phyloP scores from a whole-genome alignment of 192 early-diverging fungal species.

The Coemansia sp. region DNA sequence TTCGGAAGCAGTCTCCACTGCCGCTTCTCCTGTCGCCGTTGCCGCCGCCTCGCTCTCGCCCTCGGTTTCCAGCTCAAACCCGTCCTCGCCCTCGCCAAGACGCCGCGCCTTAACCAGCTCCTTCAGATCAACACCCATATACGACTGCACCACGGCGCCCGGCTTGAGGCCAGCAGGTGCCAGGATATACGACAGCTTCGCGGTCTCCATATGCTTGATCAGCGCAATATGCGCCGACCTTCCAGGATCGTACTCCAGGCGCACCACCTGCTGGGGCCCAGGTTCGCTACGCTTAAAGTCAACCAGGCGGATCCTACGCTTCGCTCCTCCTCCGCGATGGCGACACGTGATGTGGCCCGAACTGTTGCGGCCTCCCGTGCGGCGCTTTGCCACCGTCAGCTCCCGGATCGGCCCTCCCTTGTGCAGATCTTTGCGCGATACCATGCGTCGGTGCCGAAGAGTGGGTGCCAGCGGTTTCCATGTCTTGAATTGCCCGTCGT shows the following conservation, averaged over 20 bases:
- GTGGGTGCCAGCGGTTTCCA: conserved; percentile 89
- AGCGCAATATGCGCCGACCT: conserved; percentile 84
- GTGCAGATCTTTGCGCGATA: conserved; percentile 82
- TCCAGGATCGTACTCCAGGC: conserved; percentile 96
- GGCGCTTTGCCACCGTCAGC: conserved; percentile 79
- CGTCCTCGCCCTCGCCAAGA: conserved; percentile 7
- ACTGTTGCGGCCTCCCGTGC: conserved; percentile 85
- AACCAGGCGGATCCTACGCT: conserved; percentile 79
- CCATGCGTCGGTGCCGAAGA: conserved; percentile 78
- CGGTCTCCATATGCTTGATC: conserved; percentile 74
- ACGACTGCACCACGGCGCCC: conserved; percentile 71
- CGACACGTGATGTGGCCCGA: conserved; percentile 88
- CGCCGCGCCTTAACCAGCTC: neutral
- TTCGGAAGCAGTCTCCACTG: no score
- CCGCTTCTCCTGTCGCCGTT: neutral
- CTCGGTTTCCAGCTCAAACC: neutral
- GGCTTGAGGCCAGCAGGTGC: conserved; percentile 74
- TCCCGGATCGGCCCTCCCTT: conserved; percentile 80
- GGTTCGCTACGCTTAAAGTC: conserved; percentile 80
- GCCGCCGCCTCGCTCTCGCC: conserved; percentile 6
- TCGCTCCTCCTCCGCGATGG: conserved; percentile 92
- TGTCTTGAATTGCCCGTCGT: conserved; percentile 83
- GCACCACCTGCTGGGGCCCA: conserved; percentile 77
- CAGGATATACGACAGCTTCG: conserved; percentile 83
- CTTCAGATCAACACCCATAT: conserved; percentile 22